phyloP scores from a whole-genome alignment of 169 alveolate genomes.

The Plasmodium ovale region DNA sequence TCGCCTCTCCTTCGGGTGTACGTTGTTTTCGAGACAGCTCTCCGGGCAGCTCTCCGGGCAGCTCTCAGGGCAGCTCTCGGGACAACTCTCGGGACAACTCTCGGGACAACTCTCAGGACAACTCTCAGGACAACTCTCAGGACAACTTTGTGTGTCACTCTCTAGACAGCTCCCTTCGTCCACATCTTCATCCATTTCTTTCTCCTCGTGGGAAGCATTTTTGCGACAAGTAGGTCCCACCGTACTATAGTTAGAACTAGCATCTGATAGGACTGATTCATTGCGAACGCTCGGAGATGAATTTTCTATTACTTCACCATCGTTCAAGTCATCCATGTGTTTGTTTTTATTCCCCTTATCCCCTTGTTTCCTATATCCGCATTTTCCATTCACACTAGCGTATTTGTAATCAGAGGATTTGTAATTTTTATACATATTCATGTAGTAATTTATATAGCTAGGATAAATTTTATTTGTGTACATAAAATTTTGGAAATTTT shows the following conservation, averaged over 20 bases:
- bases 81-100: background rate
- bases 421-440: conserved; percentile 46
- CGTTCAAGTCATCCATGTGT: background rate
- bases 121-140: background rate
- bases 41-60: background rate
- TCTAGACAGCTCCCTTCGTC: background rate
- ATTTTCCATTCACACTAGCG: background rate
- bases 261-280: background rate
- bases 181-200: background rate
- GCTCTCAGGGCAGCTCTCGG: background rate
- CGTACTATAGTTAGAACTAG: background rate
- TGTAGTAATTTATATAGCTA: conserved; percentile 49
- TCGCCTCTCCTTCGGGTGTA: background rate
- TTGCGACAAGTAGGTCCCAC: background rate
- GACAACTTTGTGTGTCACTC: background rate
- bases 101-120: background rate
- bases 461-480: conserved; percentile 72
- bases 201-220: no score
- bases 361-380: no score
- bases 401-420: conserved; percentile 24
- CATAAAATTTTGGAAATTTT: conserved; percentile 44
- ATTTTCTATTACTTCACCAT: background rate
- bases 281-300: background rate
- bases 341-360: background rate
- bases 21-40: background rate